Evolutionary conservation across 176 grass and related monocot genomes (phyloP), one percentile per base, ranked within the genome.

Genomic region (Aegilops sharonensis): DNA sequence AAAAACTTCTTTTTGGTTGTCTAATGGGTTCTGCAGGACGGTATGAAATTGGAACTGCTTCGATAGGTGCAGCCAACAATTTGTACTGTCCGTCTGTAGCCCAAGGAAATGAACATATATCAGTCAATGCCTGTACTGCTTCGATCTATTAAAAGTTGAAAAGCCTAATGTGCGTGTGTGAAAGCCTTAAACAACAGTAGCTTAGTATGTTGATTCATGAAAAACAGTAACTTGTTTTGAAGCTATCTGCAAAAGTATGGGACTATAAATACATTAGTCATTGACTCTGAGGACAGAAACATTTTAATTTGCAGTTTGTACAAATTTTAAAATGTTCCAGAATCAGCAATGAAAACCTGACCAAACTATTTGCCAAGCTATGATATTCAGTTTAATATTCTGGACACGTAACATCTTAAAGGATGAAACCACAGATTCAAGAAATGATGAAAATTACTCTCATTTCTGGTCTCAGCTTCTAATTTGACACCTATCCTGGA

Each of bases 21-120:
- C 78, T 68, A 17, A 71, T 80, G 36, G 81, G 81, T 79, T 85
- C 90, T 45, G 74, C 92, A 54, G 90, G 92, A 27, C 92, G 80
- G 89, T 86, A 89, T 78, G 92, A 97, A 78, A 97, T 78, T 29
- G 95, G 91, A 80, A 97, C 84, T 56, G 95, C 95, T 89, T 93
- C 21, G 76, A 93, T 94, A 63, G 92, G 92, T 59, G 92, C 40
- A 25, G 80, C 79, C 68, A 91, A 18, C 9, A 91, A 75, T 76
- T 72, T 72, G 62, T 84, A 88, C 47, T 64, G 60, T 9, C 61
- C 89, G 81, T 91, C 89, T 87, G 81, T 64, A 45, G 23, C 84
- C 43, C 81, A 91, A 12, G 34, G 21, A 88, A 84, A 78, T 34
- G 12, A 85, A 72, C 20, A 83, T 30, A 39, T 74, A 81, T 86